Evolutionary conservation across 2,329 filamentous ascomycete species (phyloP).

Genomic region (Mycocentrospora acerina): DNA sequence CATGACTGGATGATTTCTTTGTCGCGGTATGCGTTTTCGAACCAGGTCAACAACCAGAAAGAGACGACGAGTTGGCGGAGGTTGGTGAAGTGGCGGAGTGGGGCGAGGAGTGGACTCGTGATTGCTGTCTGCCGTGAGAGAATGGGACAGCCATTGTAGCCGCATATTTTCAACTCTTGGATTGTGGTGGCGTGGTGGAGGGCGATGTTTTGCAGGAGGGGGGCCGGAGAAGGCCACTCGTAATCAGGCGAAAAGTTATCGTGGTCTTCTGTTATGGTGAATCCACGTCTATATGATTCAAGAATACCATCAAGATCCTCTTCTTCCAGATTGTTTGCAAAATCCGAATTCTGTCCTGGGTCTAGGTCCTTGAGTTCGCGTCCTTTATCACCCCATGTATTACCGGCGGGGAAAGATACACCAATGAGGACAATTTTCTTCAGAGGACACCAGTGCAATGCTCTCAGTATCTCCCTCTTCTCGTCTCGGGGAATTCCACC

Average conservation of each 20-base stretch:
- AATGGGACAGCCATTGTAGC: constrained; percentile 47
- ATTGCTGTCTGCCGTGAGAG: constrained; percentile 43
- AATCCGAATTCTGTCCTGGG: constrained; percentile 20
- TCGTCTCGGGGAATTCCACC: constrained; percentile 51
- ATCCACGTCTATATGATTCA: constrained; percentile 24
- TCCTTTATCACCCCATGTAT: constrained; percentile 47
- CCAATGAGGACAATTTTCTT: constrained; percentile 51
- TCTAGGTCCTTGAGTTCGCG: constrained; percentile 34
- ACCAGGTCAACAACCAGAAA: constrained; percentile 46
- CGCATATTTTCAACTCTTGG: constrained; percentile 51
- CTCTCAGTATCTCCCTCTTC: constrained; percentile 48
- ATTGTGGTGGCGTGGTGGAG: constrained; percentile 44
- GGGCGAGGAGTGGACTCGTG: constrained; percentile 40
- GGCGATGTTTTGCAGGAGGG: constrained; percentile 47
- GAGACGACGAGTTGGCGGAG: constrained; percentile 45
- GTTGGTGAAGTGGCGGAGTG: constrained; percentile 46
- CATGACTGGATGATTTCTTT: constrained; percentile 48
- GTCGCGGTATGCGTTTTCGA: constrained; percentile 44
- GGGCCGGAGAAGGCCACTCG: constrained; percentile 43
- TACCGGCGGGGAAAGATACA: constrained; percentile 46
- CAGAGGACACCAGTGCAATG: constrained; percentile 44
- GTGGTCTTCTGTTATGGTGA: constrained; percentile 3
- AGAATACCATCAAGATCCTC: constrained; percentile 30
- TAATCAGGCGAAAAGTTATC: constrained; percentile 38
- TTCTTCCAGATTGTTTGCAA: constrained; percentile 28